phyloP scores from a whole-genome alignment of 805 yeast genomes.

The Candida odintsovae region DNA sequence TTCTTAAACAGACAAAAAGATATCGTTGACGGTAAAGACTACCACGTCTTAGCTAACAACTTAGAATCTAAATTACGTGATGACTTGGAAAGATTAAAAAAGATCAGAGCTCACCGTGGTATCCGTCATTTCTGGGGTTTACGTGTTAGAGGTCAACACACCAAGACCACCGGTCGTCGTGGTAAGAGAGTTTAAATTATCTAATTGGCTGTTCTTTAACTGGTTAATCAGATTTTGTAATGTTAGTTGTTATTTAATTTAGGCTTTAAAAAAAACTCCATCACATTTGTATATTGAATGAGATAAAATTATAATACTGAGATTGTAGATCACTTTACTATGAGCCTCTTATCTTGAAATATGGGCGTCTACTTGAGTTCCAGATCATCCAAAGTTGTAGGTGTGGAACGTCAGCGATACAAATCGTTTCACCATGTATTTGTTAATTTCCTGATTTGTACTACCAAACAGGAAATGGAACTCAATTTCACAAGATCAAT shows the following conservation, averaged over 20 bases:
- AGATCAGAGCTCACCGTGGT: conserved; percentile 99
- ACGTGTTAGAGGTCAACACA: conserved; percentile 99
- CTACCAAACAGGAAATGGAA: too few relatives aligned
- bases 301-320: neutral
- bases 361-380: too few relatives aligned
- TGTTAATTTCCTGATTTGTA: too few relatives aligned
- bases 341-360: too few relatives aligned
- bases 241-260: conserved; percentile 1
- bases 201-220: conserved; percentile 1
- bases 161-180: conserved; percentile 99
- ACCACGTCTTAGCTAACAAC: conserved; percentile 98
- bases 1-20: conserved; percentile 99
- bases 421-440: too few relatives aligned
- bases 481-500: too few relatives aligned
- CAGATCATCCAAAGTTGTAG: too few relatives aligned
- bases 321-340: neutral
- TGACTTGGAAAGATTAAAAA: conserved; percentile 99
- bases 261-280: neutral
- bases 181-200: conserved; percentile 32
- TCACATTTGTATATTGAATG: conserved; percentile 4
- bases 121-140: conserved; percentile 99
- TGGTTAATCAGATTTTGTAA: neutral
- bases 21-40: conserved; percentile 97
- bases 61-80: conserved; percentile 99
- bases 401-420: too few relatives aligned